Evolutionary conservation across 306 rosid genomes (phyloP).

Genomic region (Cyamopsis tetragonoloba): DNA sequence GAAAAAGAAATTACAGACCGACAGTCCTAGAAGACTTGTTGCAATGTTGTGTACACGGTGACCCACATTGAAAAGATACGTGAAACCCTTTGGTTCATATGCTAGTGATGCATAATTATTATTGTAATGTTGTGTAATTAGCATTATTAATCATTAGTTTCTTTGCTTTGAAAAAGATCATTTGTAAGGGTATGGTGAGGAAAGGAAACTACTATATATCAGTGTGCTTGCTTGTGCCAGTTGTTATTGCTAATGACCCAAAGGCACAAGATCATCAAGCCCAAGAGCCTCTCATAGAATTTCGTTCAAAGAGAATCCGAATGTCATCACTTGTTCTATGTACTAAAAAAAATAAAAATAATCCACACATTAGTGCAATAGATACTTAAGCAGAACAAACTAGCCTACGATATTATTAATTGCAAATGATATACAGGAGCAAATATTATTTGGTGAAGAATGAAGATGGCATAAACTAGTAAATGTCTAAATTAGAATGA

Average conservation of each 20-base stretch:
- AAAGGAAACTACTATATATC: too few species aligned
- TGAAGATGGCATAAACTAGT: too few species aligned
- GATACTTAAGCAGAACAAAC: background rate
- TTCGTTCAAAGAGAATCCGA: background rate
- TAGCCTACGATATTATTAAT: background rate
- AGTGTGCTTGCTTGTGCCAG: background rate
- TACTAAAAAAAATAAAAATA: too few species aligned
- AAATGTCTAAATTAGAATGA: too few species aligned
- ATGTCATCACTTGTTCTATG: background rate
- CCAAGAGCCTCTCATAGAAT: slow-evolving; percentile 2
- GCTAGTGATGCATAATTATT: background rate
- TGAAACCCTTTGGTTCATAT: background rate
- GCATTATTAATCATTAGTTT: background rate
- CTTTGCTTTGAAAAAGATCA: background rate
- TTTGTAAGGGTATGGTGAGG: too few species aligned
- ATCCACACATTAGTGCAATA: background rate
- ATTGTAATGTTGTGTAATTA: background rate
- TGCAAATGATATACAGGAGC: too few species aligned
- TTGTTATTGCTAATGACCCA: background rate
- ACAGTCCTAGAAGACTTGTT: too few species aligned
- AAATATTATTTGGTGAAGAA: too few species aligned
- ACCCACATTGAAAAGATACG: too few species aligned
- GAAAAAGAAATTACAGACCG: too few species aligned
- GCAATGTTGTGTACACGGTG: too few species aligned
- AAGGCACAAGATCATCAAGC: too few species aligned